Conservation (phyloP, 2,329 filamentous ascomycete species). For the Sporothrix dimorphospora region DNA sequence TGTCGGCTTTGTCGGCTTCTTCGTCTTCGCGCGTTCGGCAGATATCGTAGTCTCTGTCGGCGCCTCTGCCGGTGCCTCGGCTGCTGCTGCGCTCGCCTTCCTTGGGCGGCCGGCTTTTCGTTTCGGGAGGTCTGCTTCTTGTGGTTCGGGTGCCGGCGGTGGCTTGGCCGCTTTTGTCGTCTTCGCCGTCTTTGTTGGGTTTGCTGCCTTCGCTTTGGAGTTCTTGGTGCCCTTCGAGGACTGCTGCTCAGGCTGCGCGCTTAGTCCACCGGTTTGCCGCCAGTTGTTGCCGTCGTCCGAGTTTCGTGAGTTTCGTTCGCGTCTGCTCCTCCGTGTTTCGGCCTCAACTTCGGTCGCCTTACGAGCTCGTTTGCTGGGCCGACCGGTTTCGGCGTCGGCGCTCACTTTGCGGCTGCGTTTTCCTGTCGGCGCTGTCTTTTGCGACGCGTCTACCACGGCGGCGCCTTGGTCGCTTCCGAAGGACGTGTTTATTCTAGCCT, state of each 20-base stretch:
- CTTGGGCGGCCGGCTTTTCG: conserved; percentile 17
- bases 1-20: not conserved
- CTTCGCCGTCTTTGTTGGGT: not conserved
- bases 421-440: not conserved
- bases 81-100: not conserved
- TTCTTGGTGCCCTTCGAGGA: not conserved
- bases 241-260: not conserved
- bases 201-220: conserved; percentile 1
- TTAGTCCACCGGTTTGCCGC: conserved; percentile 10
- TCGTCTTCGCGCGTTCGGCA: not conserved
- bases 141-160: not conserved
- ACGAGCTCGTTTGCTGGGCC: conserved; percentile 25
- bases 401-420: conserved; percentile 12
- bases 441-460: conserved; percentile 10
- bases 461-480: conserved; percentile 13
- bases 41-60: not conserved
- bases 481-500: conserved; percentile 30
- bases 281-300: conserved; percentile 28
- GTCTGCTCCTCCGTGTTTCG: conserved; percentile 30
- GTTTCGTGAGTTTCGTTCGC: conserved; percentile 33
- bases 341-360: not conserved
- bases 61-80: not conserved
- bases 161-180: not conserved
- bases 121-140: not conserved
- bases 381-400: not conserved